Base-by-base conservation (phyloP, 768 basidiomycete genomes). In the Tylopilus sp. region DNA sequence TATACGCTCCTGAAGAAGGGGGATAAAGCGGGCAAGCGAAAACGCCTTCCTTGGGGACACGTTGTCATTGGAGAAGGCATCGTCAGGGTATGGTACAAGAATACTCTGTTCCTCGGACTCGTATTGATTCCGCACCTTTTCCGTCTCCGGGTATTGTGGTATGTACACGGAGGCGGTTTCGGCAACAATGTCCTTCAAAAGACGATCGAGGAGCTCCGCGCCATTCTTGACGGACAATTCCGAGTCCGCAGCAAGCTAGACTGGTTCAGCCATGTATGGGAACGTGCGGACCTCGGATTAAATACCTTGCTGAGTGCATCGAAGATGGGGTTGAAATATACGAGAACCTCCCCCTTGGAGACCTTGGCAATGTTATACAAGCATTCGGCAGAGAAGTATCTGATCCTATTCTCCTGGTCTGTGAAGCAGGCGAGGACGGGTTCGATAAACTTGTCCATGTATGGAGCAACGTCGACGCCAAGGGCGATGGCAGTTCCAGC, bases 251-350 rank as follows among this genome's bases (percentile, higher is more conserved):
- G 92, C 90, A 54, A 99, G 90, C 96, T 98, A 64, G 19, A 50
- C 34, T 28, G 28, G 7, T 13, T 64, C 45, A 62, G 49, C 24
- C 41, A 25, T 41, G 56, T 21, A 57, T 40, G 45, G 48, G n/a
- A 45, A 50, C 48, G 25, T 48, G 19, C 17, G 31, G 36, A 17
- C 16, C 16, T 29, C 34, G 30, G 41, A 19, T 33, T 24, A 22
- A 63, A 81, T 63, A 95, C 96, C 78, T 98, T 98, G 78, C 92
- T 94, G 56, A 98, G 78, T 1, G 94, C 89, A 71, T 98, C 97
- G 62, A 99, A 99, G 50, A 98, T 92, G 52, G 95, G 93, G 65
- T 99, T 99, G 76, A 98, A 99, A 68, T 95, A 97, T 14, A 98
- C 84, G 52, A 99, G 75, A 29, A 98, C 87, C 70, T 98, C 96